phyloP scores from a whole-genome alignment of 768 basidiomycete genomes.

The Phanerochaete sordida region DNA sequence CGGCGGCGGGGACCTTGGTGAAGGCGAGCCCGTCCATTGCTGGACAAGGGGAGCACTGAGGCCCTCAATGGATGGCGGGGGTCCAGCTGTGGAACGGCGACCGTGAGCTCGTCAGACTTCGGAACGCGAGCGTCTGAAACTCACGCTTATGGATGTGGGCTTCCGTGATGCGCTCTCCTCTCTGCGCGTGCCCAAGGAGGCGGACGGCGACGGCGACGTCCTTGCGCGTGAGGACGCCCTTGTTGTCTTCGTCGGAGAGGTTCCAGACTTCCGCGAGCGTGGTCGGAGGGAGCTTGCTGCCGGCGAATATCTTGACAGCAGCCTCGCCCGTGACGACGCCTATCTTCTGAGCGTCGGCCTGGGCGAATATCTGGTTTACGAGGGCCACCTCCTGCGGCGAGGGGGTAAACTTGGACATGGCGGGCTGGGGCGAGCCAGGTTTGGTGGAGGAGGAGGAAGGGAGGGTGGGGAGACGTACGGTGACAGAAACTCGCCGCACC shows the following conservation, averaged over 20 bases:
- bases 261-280: conserved; percentile 92
- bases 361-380: conserved; percentile 68
- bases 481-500: not conserved
- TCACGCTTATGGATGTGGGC: conserved; percentile 70
- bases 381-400: conserved; percentile 51
- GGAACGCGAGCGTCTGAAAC: conserved; percentile 3
- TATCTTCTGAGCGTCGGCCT: conserved; percentile 73
- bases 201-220: conserved; percentile 87
- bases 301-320: conserved; percentile 82
- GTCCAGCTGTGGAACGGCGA: conserved; percentile 57
- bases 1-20: conserved; percentile 64
- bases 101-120: conserved; percentile 10
- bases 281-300: conserved; percentile 74
- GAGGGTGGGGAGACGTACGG: not conserved
- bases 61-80: conserved; percentile 77
- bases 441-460: conserved; percentile 8
- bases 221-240: conserved; percentile 86
- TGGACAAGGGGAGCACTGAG: conserved; percentile 47
- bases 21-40: conserved; percentile 44
- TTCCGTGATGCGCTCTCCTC: conserved; percentile 64
- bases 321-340: conserved; percentile 88
- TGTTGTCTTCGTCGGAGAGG: conserved; percentile 89
- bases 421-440: conserved; percentile 12
- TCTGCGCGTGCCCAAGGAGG: conserved; percentile 91
- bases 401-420: conserved; percentile 45